phyloP scores from a whole-genome alignment of 2,329 filamentous ascomycete species.

The Fusarium austroafricanum region DNA sequence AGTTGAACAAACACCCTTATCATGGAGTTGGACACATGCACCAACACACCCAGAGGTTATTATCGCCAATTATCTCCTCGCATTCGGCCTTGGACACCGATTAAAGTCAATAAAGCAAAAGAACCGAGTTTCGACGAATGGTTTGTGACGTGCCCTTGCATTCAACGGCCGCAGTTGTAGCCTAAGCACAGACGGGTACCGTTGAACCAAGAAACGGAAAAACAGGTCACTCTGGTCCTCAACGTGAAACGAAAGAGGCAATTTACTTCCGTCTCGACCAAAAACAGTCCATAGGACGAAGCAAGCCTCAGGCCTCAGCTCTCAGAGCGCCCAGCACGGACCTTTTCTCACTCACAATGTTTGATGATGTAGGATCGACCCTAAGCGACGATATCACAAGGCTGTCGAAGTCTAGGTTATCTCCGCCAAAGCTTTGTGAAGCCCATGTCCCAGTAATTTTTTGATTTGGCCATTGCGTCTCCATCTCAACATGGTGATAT shows the following conservation, averaged over 20 bases:
- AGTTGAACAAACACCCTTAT: conserved; percentile 17
- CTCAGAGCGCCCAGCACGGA: conserved; percentile 10
- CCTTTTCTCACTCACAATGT: conserved; percentile 1
- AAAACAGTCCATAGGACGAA: conserved; percentile 3
- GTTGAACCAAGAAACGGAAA: conserved; percentile 20
- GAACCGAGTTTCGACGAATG: neutral
- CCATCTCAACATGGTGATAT: conserved; percentile 3
- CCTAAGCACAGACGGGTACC: conserved; percentile 10
- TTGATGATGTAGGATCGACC: conserved; percentile 11
- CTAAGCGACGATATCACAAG: conserved; percentile 14
- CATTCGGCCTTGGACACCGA: neutral
- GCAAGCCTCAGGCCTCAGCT: conserved; percentile 19
- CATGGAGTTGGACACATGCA: neutral
- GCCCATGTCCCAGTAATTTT: conserved; percentile 7
- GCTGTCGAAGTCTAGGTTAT: conserved; percentile 23
- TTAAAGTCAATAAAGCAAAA: conserved; percentile 3
- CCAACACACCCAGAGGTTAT: neutral
- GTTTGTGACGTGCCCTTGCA: conserved; percentile 21
- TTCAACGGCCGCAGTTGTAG: neutral
- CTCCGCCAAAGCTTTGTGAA: conserved; percentile 14
- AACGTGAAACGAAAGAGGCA: conserved; percentile 27
- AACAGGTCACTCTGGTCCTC: conserved; percentile 28
- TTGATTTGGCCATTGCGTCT: neutral
- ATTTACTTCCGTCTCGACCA: neutral
- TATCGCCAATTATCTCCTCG: neutral